Conservation (phyloP, 1,139 yeast species). For the Candida sp. region DNA sequence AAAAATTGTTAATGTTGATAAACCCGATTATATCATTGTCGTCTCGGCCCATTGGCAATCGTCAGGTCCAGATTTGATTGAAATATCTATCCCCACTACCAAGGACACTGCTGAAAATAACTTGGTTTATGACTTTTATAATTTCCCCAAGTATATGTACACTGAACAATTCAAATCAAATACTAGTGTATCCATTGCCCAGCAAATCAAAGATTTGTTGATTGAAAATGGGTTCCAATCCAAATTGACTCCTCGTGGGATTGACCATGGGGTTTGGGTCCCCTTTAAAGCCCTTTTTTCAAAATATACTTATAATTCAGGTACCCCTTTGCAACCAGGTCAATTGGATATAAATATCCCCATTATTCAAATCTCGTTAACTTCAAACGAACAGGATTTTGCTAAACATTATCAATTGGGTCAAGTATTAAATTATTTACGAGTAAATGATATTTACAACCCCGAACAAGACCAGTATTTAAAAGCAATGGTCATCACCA, state of each 20-base stretch:
- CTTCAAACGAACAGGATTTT: conserved; percentile 44
- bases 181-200: conserved; percentile 39
- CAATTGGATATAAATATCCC: conserved; percentile 47
- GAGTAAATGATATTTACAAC: conserved; percentile 42
- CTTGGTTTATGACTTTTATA: conserved; percentile 69
- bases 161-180: conserved; percentile 55
- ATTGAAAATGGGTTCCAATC: conserved; percentile 40
- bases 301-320: conserved; percentile 24
- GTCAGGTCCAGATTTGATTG: conserved; percentile 33
- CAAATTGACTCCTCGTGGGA: conserved; percentile 49
- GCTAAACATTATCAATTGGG: conserved; percentile 55
- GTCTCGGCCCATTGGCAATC: conserved; percentile 83
- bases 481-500: conserved; percentile 52
- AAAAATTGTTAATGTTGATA: conserved; percentile 41
- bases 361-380: conserved; percentile 62
- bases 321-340: conserved; percentile 14
- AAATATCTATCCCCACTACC: conserved; percentile 42
- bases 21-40: conserved; percentile 63
- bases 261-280: conserved; percentile 85
- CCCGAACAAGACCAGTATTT: conserved; percentile 19
- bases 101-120: conserved; percentile 20
- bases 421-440: conserved; percentile 44
- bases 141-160: conserved; percentile 66
- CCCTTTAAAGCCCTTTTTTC: conserved; percentile 73
- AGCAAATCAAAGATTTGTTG: conserved; percentile 41